phyloP scores from a whole-genome alignment of 169 alveolate species.

The Plasmodium cynomolgi region DNA sequence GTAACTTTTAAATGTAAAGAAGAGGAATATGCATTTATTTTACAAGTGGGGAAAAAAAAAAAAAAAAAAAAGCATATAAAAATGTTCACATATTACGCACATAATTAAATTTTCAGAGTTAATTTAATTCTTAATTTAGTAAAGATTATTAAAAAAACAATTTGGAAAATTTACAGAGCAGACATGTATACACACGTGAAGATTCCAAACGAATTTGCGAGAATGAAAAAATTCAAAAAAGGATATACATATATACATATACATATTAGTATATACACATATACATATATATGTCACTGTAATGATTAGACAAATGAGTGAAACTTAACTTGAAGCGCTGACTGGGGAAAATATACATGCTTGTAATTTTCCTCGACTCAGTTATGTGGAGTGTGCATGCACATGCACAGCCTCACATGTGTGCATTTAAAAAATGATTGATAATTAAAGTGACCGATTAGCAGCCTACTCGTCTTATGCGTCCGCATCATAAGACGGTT shows the following conservation, averaged over 20 bases:
- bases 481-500: background rate
- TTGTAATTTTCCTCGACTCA: background rate
- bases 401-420: background rate
- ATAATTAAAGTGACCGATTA: constrained; percentile 7
- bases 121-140: background rate
- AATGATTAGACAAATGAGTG: constrained; percentile 48
- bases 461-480: background rate
- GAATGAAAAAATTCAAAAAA: constrained; percentile 5
- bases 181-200: background rate
- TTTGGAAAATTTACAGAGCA: background rate
- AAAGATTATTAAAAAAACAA: constrained; percentile 18
- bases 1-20: background rate
- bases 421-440: background rate
- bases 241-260: background rate
- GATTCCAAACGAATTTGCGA: background rate
- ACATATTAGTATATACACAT: too few species aligned
- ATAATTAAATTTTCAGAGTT: constrained; percentile 1
- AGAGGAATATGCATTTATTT: background rate
- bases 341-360: background rate
- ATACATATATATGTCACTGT: background rate
- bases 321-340: background rate
- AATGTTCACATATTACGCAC: background rate
- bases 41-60: background rate
- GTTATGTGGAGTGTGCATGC: background rate
- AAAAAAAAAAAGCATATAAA: background rate